Percentiles rank a stretch among this genome's conserved stretches.
These are phyloP conservation scores for Lentinula sp. DNA, from an alignment of 768 basidiomycete genomes.

Conservation along the genomic window DNA sequence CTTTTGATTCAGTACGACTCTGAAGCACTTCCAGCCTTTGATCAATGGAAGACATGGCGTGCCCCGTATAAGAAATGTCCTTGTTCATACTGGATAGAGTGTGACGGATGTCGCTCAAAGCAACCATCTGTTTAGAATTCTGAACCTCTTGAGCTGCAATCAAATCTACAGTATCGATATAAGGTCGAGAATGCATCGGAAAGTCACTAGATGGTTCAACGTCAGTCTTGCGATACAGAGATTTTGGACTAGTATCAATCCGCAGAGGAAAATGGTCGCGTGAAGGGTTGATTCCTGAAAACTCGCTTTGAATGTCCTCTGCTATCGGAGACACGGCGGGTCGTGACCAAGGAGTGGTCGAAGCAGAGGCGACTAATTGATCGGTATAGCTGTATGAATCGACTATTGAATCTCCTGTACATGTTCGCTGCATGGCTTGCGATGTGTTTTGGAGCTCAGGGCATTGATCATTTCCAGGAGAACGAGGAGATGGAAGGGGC, in stretches of 20 bases:
- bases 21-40: background rate
- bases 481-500: background rate
- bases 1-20: background rate
- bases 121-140: background rate
- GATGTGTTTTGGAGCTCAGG: no score
- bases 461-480: background rate
- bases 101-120: background rate
- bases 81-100: background rate
- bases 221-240: background rate
- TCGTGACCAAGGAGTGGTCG: background rate
- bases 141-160: conserved; percentile 1
- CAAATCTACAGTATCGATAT: background rate
- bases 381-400: conserved; percentile 2
- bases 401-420: conserved; percentile 8
- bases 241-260: background rate
- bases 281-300: background rate
- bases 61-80: background rate
- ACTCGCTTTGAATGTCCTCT: background rate
- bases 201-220: background rate
- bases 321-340: background rate
- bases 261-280: background rate
- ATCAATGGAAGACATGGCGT: background rate
- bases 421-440: background rate
- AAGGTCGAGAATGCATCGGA: background rate
- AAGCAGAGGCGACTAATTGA: background rate